Percentiles rank a stretch among this genome's conserved stretches.
Evolutionary conservation across 75 land plant genomes (phyloP).

Genomic region (Isoetes taiwanensis): DNA sequence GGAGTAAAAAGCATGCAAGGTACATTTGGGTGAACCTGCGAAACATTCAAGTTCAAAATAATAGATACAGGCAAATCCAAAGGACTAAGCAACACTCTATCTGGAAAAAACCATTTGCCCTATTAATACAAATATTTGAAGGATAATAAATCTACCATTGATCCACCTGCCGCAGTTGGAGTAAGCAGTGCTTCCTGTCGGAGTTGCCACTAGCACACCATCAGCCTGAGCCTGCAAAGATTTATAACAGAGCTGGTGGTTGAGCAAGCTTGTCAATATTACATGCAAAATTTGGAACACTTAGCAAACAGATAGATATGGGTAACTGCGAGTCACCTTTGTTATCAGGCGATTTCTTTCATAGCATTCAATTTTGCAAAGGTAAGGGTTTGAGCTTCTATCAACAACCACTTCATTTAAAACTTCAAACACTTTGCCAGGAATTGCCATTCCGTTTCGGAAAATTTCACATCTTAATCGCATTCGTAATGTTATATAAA

Average conservation of each 20-base stretch:
- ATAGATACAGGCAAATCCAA: too few relatives aligned
- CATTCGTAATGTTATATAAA: slow-evolving; percentile 95
- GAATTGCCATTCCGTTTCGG: slow-evolving; percentile 71
- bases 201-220: slow-evolving; percentile 98
- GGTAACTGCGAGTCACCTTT: too few relatives aligned
- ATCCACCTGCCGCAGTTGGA: slow-evolving; percentile 99
- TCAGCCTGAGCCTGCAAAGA: slow-evolving; percentile 98
- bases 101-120: too few relatives aligned
- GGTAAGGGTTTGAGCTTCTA: slow-evolving; percentile 94
- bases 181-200: slow-evolving; percentile 99
- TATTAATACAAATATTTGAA: background rate
- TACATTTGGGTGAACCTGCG: slow-evolving; percentile 97
- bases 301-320: too few relatives aligned
- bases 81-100: too few relatives aligned
- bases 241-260: too few relatives aligned
- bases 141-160: slow-evolving; percentile 56
- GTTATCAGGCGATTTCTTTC: slow-evolving; percentile 88
- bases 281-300: too few relatives aligned
- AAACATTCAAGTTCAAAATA: too few relatives aligned
- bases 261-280: too few relatives aligned
- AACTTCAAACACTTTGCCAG: slow-evolving; percentile 92
- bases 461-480: slow-evolving; percentile 81
- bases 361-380: slow-evolving; percentile 96
- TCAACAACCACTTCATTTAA: slow-evolving; percentile 96
- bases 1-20: slow-evolving; percentile 99